A percentile compares a stretch with the other conserved stretches of the same genome.
These are phyloP conservation scores for Macrophomina tecta DNA, from an alignment of 2,329 filamentous ascomycete genomes.

Conservation along the genomic window DNA sequence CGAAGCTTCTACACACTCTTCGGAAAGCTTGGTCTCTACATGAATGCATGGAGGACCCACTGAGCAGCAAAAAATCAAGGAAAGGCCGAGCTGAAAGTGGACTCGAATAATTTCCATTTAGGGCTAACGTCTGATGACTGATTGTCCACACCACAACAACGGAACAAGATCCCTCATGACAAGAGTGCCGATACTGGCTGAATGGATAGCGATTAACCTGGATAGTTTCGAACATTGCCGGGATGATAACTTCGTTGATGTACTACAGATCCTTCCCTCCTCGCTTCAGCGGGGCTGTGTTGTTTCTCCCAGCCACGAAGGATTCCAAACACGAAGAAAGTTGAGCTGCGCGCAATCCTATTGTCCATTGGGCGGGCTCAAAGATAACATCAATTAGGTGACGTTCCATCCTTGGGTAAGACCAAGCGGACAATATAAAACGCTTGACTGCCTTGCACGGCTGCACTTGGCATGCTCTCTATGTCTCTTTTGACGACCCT, in stretches of 20 bases:
- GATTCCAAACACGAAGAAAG: constrained; percentile 7
- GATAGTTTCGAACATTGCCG: too few species aligned
- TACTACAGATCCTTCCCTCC: not conserved
- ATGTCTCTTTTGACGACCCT: not conserved
- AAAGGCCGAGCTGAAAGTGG: too few species aligned
- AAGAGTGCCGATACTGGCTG: not conserved
- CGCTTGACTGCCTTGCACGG: not conserved
- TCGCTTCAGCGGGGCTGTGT: constrained; percentile 12
- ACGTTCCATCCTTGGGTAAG: not conserved
- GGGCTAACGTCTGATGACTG: too few species aligned
- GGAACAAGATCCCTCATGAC: not conserved
- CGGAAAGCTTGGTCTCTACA: too few species aligned
- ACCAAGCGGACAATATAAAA: not conserved
- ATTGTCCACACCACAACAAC: not conserved
- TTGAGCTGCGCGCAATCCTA: not conserved
- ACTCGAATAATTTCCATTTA: too few species aligned
- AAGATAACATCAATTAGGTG: not conserved
- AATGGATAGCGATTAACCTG: too few species aligned
- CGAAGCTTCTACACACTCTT: too few species aligned
- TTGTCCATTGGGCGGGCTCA: not conserved
- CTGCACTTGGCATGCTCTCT: not conserved
- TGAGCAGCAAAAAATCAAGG: too few species aligned
- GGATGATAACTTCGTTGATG: not conserved
- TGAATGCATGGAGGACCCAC: too few species aligned
- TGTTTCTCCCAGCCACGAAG: constrained; percentile 9